phyloP scores from a whole-genome alignment of 495 filamentous ascomycete genomes.

The Penicillium soppii region DNA sequence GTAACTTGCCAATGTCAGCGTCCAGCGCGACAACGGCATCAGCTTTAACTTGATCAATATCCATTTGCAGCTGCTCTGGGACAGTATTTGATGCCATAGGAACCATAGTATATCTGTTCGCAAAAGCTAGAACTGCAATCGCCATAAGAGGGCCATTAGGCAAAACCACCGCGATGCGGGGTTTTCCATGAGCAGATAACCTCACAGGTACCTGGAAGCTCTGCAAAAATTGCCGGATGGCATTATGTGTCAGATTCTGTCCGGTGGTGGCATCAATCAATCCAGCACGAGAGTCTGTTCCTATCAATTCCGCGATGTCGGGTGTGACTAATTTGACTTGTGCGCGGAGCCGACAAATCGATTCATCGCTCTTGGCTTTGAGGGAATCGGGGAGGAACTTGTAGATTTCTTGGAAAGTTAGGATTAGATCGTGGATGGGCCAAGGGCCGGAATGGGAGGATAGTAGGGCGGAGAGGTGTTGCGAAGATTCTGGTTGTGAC shows the following conservation, averaged over 20 bases:
- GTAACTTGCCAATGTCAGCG: slow-evolving; percentile 17
- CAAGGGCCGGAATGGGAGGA: slow-evolving; percentile 9
- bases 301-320: slow-evolving; percentile 7
- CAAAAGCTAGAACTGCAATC: slow-evolving; percentile 15
- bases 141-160: slow-evolving; percentile 20
- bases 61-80: slow-evolving; percentile 20
- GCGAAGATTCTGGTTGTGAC: slow-evolving; percentile 8
- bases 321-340: slow-evolving; percentile 13
- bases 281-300: slow-evolving; percentile 13
- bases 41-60: slow-evolving; percentile 17
- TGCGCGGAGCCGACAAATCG: slow-evolving; percentile 3
- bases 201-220: slow-evolving; percentile 12
- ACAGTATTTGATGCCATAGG: slow-evolving; percentile 20
- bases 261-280: slow-evolving; percentile 13
- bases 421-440: slow-evolving; percentile 8
- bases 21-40: slow-evolving; percentile 22
- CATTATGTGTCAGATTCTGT: slow-evolving; percentile 9
- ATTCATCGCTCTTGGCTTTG: slow-evolving; percentile 11
- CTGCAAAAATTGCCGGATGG: slow-evolving; percentile 15
- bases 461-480: slow-evolving; percentile 9
- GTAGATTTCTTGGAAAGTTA: slow-evolving; percentile 15
- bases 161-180: slow-evolving; percentile 18
- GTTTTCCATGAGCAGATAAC: slow-evolving; percentile 14
- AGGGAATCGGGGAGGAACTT: slow-evolving; percentile 10
- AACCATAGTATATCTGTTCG: slow-evolving; percentile 20